These are phyloP conservation scores for Pythium grandisporangium DNA, from an alignment of 352 stramenopile species.

Conservation along the genomic window DNA sequence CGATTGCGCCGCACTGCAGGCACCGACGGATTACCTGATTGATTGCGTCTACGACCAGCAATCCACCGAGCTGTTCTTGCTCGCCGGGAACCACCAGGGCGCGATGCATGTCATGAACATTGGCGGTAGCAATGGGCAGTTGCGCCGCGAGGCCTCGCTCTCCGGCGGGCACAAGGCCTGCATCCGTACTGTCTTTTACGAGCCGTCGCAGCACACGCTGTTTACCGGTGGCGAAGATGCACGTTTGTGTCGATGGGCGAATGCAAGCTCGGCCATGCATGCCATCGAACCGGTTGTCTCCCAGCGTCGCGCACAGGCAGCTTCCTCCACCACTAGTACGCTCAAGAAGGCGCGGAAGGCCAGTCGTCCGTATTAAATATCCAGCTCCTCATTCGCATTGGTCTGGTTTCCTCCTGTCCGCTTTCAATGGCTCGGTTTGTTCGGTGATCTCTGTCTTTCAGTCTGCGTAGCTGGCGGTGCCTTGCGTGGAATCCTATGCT, in stretches of 20 bases:
- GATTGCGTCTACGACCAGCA: slow-evolving; percentile 78
- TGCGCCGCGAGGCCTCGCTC: slow-evolving; percentile 42
- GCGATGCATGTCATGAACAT: slow-evolving; percentile 69
- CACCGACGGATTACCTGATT: slow-evolving; percentile 81
- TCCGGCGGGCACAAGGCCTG: slow-evolving; percentile 77
- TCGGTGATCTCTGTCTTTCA: too few relatives aligned
- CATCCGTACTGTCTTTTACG: slow-evolving; percentile 74
- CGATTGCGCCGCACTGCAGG: slow-evolving; percentile 54
- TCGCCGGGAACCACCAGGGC: slow-evolving; percentile 70
- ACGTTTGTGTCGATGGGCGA: slow-evolving; percentile 69
- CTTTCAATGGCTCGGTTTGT: too few relatives aligned
- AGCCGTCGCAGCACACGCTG: slow-evolving; percentile 29
- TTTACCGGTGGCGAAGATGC: slow-evolving; percentile 85
- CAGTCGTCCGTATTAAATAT: slow-evolving; percentile 52
- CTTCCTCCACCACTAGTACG: slow-evolving; percentile 28
- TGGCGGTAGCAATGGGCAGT: slow-evolving; percentile 29
- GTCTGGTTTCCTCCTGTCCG: too few relatives aligned
- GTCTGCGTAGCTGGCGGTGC: too few relatives aligned
- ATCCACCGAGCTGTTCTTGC: slow-evolving; percentile 61
- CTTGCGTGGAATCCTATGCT: too few relatives aligned
- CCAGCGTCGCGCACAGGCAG: slow-evolving; percentile 15
- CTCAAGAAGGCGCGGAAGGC: slow-evolving; percentile 70
- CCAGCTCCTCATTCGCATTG: too few relatives aligned
- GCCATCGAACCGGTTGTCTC: slow-evolving; percentile 2
- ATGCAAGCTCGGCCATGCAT: not conserved